These are phyloP conservation scores for Aspergillus sclerotioniger DNA, from an alignment of 495 filamentous ascomycete species.

Conservation along the genomic window DNA sequence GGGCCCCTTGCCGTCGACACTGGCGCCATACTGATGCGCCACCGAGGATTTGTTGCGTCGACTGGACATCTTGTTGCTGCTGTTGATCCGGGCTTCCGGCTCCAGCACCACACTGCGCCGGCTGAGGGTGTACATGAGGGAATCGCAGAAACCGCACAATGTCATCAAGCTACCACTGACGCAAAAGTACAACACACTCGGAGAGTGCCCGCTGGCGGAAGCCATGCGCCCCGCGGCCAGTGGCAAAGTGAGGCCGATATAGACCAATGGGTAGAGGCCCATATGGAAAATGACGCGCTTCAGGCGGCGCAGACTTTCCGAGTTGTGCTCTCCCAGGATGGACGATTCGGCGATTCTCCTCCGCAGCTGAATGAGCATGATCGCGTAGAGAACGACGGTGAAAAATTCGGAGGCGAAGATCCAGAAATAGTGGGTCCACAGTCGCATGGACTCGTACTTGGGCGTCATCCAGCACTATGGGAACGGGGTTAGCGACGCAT, in stretches of 20 bases:
- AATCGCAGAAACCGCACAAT: constrained; percentile 66
- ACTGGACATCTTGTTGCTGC: constrained; percentile 3
- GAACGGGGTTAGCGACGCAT: neutral
- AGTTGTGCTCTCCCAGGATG: constrained; percentile 21
- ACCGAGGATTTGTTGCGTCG: constrained; percentile 12
- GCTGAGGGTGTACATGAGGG: constrained; percentile 62
- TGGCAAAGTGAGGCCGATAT: constrained; percentile 61
- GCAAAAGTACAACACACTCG: constrained; percentile 58
- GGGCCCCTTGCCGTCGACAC: constrained; percentile 15
- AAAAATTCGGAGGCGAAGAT: constrained; percentile 62
- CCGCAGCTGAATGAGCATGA: constrained; percentile 57
- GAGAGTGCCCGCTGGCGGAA: constrained; percentile 50
- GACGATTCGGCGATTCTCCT: constrained; percentile 34
- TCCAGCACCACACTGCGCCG: constrained; percentile 35
- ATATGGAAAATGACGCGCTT: constrained; percentile 52
- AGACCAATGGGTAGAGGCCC: constrained; percentile 67
- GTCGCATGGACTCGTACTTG: constrained; percentile 53
- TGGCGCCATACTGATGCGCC: constrained; percentile 8
- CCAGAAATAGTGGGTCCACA: constrained; percentile 70
- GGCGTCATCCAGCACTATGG: constrained; percentile 63
- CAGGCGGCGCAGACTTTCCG: constrained; percentile 22
- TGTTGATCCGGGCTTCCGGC: constrained; percentile 19
- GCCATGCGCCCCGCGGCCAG: constrained; percentile 62
- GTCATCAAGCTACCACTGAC: constrained; percentile 63
- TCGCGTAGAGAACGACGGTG: constrained; percentile 58